phyloP scores from a whole-genome alignment of 192 early-diverging fungal species.

The Gaertneriomyces semiglobifer region DNA sequence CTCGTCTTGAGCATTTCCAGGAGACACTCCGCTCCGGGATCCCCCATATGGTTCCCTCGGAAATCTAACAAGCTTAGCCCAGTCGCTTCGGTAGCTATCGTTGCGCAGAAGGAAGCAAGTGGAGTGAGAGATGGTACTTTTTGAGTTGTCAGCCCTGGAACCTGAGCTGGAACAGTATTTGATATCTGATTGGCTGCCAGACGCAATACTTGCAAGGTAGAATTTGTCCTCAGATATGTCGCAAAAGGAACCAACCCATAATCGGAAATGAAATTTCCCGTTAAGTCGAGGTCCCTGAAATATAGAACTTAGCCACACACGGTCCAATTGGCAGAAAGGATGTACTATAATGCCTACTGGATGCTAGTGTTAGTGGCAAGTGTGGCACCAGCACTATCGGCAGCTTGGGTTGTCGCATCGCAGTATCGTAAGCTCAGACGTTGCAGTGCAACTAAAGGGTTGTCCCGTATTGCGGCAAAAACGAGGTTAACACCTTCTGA shows the following conservation, averaged over 20 bases:
- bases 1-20: constrained; percentile 40
- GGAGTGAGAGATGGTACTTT: constrained; percentile 20
- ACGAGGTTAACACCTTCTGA: constrained; percentile 22
- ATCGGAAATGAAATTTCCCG: constrained; percentile 35
- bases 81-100: constrained; percentile 27
- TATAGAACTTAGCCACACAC: neutral
- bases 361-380: constrained; percentile 7
- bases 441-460: constrained; percentile 13
- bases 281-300: constrained; percentile 35
- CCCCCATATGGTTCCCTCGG: constrained; percentile 38
- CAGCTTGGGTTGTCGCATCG: constrained; percentile 24
- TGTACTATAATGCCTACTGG: neutral
- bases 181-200: constrained; percentile 40
- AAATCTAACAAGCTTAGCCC: constrained; percentile 34
- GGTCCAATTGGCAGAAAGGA: too few relatives aligned
- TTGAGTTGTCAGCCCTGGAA: constrained; percentile 2
- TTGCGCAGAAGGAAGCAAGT: constrained; percentile 26
- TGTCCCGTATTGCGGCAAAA: constrained; percentile 31
- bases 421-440: constrained; percentile 37
- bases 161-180: constrained; percentile 5
- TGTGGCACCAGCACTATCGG: constrained; percentile 27
- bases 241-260: constrained; percentile 32
- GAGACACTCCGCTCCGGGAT: constrained; percentile 26
- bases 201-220: constrained; percentile 29
- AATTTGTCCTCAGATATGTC: constrained; percentile 32